phyloP scores from a whole-genome alignment of 1,139 yeast species.

The Protomyces gravidus region DNA sequence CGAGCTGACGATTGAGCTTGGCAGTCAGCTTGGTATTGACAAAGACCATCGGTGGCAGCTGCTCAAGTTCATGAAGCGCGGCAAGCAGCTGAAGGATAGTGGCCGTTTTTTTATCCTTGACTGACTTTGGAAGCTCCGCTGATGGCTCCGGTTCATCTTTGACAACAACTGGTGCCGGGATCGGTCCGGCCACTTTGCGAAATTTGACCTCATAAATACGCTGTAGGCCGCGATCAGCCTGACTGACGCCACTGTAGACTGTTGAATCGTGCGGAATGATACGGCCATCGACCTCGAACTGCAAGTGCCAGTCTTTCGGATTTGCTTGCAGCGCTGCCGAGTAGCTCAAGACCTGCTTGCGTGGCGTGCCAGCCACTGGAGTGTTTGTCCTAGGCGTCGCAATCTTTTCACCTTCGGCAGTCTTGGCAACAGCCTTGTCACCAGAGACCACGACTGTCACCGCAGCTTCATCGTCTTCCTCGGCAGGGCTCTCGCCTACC shows the following conservation, averaged over 20 bases:
- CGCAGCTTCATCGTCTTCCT: conserved; percentile 1
- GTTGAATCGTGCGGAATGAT: conserved; percentile 66
- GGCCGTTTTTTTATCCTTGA: conserved; percentile 48
- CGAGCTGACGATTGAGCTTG: conserved; percentile 78
- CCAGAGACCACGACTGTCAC: neutral
- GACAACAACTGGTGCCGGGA: conserved; percentile 38
- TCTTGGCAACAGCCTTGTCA: conserved; percentile 1
- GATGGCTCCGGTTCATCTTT: conserved; percentile 39
- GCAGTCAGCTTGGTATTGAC: conserved; percentile 80
- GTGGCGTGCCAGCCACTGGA: neutral
- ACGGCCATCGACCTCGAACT: conserved; percentile 61
- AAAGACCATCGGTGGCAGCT: conserved; percentile 49
- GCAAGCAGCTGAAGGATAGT: conserved; percentile 53
- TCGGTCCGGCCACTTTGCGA: conserved; percentile 45
- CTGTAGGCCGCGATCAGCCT: conserved; percentile 33
- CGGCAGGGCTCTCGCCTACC: neutral
- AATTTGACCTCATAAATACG: conserved; percentile 54
- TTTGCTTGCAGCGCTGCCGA: conserved; percentile 33
- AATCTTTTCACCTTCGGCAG: conserved; percentile 3
- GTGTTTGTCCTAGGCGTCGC: conserved; percentile 8
- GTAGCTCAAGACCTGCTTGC: conserved; percentile 24
- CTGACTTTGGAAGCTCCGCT: conserved; percentile 38
- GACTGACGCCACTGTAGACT: conserved; percentile 68
- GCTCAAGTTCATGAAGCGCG: conserved; percentile 47
- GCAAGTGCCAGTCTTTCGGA: conserved; percentile 47